phyloP scores from a whole-genome alignment of 2,329 filamentous ascomycete genomes.

The Cordyceps javanica region DNA sequence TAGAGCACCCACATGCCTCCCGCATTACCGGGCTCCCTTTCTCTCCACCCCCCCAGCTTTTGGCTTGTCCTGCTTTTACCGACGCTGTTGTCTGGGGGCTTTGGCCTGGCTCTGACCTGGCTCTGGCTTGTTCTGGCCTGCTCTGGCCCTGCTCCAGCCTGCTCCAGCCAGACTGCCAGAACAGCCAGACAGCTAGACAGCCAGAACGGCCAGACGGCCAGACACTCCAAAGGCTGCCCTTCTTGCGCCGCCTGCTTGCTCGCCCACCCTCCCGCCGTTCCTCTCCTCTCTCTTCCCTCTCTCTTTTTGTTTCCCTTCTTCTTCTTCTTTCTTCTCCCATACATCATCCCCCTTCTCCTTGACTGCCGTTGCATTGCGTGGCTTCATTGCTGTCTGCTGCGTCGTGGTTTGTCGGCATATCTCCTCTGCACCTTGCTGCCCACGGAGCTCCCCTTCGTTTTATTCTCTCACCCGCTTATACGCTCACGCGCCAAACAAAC shows the following conservation, averaged over 20 bases:
- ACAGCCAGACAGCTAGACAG: too few species aligned
- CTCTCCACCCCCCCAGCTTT: constrained; percentile 10
- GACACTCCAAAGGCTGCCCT: too few species aligned
- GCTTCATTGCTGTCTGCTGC: neutral
- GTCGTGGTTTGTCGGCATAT: neutral
- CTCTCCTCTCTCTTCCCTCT: constrained; percentile 18
- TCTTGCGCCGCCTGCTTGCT: too few species aligned
- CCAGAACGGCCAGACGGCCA: neutral
- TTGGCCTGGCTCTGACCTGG: too few species aligned
- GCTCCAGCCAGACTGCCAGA: too few species aligned
- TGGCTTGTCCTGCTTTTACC: too few species aligned
- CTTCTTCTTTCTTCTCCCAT: constrained; percentile 7
- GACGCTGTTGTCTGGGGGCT: too few species aligned
- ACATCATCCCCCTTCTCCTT: neutral
- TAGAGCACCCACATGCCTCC: neutral
- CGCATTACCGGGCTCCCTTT: too few species aligned
- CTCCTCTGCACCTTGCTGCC: neutral
- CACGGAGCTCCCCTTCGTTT: neutral
- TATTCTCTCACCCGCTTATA: constrained; percentile 9
- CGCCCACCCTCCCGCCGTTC: constrained; percentile 19
- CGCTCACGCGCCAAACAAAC: too few species aligned
- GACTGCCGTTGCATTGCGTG: neutral
- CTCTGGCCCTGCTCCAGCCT: neutral
- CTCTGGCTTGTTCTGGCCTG: neutral
- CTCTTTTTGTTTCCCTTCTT: constrained; percentile 9